Evolutionary conservation across 805 yeast genomes (phyloP), one percentile per base, ranked within the genome.

Genomic region (Metschnikowia borealis): DNA sequence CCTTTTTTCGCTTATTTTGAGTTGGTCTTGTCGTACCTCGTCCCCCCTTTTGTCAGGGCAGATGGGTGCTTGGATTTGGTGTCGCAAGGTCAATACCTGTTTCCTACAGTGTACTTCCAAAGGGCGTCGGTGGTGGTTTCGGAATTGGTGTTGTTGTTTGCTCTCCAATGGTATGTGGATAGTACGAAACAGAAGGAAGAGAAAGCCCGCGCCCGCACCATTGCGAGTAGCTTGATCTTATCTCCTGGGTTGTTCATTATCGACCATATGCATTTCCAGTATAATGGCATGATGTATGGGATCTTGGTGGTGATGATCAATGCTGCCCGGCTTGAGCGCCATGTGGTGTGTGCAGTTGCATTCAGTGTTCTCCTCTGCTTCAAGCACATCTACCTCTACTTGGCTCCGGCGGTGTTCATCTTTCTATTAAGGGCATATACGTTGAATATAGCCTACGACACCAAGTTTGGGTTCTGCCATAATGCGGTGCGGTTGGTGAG

Each of bases 1-100:
- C 99, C 99, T 0, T 88, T 90, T 61, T 94, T 94, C 68, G 99
- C 99, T 0, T 91, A 89, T 67, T 92, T 94, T 59, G 99, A 94
- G 66, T 89, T 90, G 87, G 18, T 77, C 2, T 64, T 94, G 44
- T 76, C 96, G 0, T 84, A 76, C 46, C 75, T 87, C 49, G 92
- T 87, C 1, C 96, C 96, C 0, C 45, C 58, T 1, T 29, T 62
- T 0, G 95, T 87, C 1, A 70, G 66, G 5, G 65, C 73, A 0
- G 97, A 91, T 66, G 96, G 96, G 0, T 85, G 95, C 62, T 72
- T 91, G 39, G 85, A 80, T 46, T 76, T 91, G 39, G 82, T 82
- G 0, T 78, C 71, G 35, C 75, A 73, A 37, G 96, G 96, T 8
- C 55, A 67, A 17, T 88, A 86, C 66, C 88, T 92, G 1, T 66